Base-by-base conservation (phyloP, 2,329 filamentous ascomycete genomes). In the Colletotrichum phormii region DNA sequence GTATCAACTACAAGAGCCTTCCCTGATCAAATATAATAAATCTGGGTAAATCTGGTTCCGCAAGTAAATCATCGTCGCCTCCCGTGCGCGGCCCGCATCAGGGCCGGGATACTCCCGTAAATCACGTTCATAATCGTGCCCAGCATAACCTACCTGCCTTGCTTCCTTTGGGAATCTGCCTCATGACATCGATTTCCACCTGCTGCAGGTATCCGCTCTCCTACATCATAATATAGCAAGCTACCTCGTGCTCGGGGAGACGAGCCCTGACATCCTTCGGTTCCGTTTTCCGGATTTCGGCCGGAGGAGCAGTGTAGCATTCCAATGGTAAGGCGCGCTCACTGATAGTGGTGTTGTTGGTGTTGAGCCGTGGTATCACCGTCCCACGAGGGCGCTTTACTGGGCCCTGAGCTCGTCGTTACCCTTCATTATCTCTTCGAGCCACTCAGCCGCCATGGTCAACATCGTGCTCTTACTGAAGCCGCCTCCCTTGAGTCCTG, bases 391-490 rank as follows among this genome's bases (percentile, higher is more conserved):
- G 53, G 85, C 81, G n/a, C 83, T 83, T 58, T 92, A 80, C 80
- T 89, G 88, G n/a, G 80, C 80, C 69, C 85, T 84, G 65, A 95
- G 81, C 31, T 84, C 80, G 68, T 91, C 85, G 78, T 97, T 97
- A 5, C 91, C 94, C 51, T 87, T 83, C 13, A 95, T 81, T 24
- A 97, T 80, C 18, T 92, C 89, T 75, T 95, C 90, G n/a, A 97
- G 83, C 87, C 93, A 97, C 75, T 94, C 92, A 15, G 91, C 93
- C 3, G 94, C 89, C 82, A 95, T 92, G 22, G 89, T 88, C 51
- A 98, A 86, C 80, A 95, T 92, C 8, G 90, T 92, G 79, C 93
- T 95, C 84, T 97, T 97, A 83, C 94, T 97, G 76, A 95, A 92
- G 1, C 93, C 93, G 9, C 93, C 93, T 31, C 90, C 91, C 67